Evolutionary conservation across 2,329 filamentous ascomycete species (phyloP), one percentile per base, ranked within the genome.

Genomic region (Botrytis fabae): DNA sequence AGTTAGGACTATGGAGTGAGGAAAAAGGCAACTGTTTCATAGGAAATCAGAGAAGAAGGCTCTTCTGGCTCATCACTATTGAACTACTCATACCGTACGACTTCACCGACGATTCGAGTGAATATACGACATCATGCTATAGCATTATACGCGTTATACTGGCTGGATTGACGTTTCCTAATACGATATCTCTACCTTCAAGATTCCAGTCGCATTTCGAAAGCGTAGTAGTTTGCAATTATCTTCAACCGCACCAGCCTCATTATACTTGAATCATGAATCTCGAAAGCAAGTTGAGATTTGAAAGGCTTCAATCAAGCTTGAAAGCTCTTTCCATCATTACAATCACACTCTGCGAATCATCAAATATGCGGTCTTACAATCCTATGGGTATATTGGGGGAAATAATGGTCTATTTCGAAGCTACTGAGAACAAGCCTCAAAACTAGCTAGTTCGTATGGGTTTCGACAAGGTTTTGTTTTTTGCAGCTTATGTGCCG

Each of bases 361-460:
- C 14, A 18, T 18, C 14, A 1, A 7, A 57, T 18, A 57, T 57
- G 51, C n/a, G 0, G 6, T 28, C 14, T 57, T 9, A 18, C 18
- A 3, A 18, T 57, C 14, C 1, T 18, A 1, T 57, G n/a, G 14
- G 18, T 1, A 8, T 32, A 9, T 32, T n/a, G n/a, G 14, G 0
- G 2, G 14, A 16, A 1, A 18, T 9, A 0, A 0, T 54, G 5
- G 14, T 3, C 7, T 4, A 18, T 16, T 28, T 54, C 2, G 16
- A 16, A 2, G 1, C 16, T 4, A 1, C 1, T 18, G 16, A 44
- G 28, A 14, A 18, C 35, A 3, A 38, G 35, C 60, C 35, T 14
- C 22, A 0, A 4, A 40, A 3, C 40, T 22, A 62, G 35, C 12
- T 38, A 40, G 35, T 61, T 8, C n/a, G 16, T 18, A 28, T n/a